Conservation (phyloP, 495 filamentous ascomycete species). For the Trichodelitschia bisporula region DNA sequence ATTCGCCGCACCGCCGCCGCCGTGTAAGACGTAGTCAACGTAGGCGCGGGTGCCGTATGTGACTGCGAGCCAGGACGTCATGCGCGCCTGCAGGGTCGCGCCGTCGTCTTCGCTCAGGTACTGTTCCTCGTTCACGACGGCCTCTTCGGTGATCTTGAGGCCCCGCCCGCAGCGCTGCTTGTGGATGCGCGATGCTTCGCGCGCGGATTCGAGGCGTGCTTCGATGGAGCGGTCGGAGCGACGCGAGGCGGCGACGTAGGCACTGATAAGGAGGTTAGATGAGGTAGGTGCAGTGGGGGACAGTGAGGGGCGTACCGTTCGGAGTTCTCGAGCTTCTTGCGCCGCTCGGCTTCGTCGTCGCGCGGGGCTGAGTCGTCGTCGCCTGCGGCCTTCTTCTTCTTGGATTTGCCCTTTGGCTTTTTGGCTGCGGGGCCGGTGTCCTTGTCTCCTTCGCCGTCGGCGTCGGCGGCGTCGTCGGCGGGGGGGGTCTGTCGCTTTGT, state of each 20-base stretch:
- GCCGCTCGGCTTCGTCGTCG: too few relatives aligned
- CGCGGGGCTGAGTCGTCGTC: too few relatives aligned
- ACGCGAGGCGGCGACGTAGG: conserved; percentile 88
- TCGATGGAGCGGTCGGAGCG: conserved; percentile 74
- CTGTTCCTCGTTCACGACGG: conserved; percentile 86
- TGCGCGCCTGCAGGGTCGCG: conserved; percentile 18
- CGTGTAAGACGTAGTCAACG: too few relatives aligned
- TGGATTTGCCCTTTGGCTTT: too few relatives aligned
- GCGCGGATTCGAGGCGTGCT: conserved; percentile 71
- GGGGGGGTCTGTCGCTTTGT: too few relatives aligned
- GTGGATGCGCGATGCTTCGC: conserved; percentile 71
- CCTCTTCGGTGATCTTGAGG: conserved; percentile 63
- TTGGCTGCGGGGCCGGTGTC: too few relatives aligned
- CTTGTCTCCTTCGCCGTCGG: too few relatives aligned
- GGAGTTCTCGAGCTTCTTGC: too few relatives aligned
- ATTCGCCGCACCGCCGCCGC: neutral
- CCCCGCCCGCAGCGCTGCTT: conserved; percentile 68
- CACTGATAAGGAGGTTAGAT: conserved; percentile 23
- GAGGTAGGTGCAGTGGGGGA: too few relatives aligned
- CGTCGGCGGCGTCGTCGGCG: too few relatives aligned
- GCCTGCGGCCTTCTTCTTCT: too few relatives aligned
- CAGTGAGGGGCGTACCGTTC: neutral
- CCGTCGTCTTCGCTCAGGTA: conserved; percentile 87
- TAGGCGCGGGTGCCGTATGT: conserved; percentile 15
- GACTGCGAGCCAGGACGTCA: too few relatives aligned